Base-by-base conservation (phyloP, 257 asterid genomes). In the Plantago major region DNA sequence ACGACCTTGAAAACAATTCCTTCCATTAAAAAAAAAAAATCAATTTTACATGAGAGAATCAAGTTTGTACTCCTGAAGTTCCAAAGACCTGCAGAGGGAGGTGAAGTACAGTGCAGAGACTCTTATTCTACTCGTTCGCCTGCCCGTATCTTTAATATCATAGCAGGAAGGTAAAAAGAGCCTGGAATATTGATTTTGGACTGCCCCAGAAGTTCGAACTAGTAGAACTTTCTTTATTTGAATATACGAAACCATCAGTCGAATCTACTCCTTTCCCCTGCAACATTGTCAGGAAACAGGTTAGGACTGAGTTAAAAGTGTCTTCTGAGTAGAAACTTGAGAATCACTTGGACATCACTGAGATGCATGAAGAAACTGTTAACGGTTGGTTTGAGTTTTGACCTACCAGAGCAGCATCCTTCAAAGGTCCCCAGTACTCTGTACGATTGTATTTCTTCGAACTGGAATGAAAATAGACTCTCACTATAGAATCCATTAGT, bases 391-490 rank as follows among this genome's bases (percentile, higher is more conserved):
- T 51, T 22, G 40, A 33, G 47, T 10, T 40, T 65, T 12, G 11
- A 59, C 49, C 0, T 74, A 85, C 97, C 90, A 69, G 49, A 51
- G 83, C 91, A 46, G 96, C 96, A 71, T 86, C 90, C 83, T 76
- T 81, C 64, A 88, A 82, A 0, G 95, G 88, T 3, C 98, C 96
- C 98, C 96, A 88, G 43, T 91, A 88, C 68, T 91, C 98, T 26
- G 80, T 78, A 7, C 83, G 86, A 53, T 91, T 86, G 72, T 88
- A 91, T 50, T 81, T 88, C 55, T 73, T 81, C 16, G 82, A 84
- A 77, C 95, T 86, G 0, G 98, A 91, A 72, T 91, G 97, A 74
- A 91, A 91, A 68, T 79, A 88, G 10, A 91, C 87, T 62, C 95
- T 82, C 62, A 88, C 96, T 52, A 69, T 19, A 13, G 94, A 88